These are phyloP conservation scores for Chimonanthus praecox DNA, from an alignment of 164 flowering plant genomes.

Conservation along the genomic window DNA sequence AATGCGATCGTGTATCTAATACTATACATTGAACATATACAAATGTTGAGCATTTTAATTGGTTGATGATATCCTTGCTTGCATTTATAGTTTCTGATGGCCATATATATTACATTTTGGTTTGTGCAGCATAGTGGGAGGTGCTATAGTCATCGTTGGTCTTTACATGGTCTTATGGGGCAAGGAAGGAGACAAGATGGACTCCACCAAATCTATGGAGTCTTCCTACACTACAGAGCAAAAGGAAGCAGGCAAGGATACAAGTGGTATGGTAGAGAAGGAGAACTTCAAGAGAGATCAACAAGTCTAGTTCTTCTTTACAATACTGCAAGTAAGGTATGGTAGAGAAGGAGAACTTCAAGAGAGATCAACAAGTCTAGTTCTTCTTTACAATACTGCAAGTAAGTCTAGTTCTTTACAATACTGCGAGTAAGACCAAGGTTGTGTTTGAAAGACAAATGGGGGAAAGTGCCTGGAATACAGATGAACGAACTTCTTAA, in stretches of 20 bases:
- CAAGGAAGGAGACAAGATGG: slow-evolving; percentile 49
- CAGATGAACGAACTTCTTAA: neutral
- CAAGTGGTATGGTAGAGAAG: neutral
- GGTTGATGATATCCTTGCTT: no score
- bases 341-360: neutral
- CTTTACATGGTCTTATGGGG: slow-evolving; percentile 80
- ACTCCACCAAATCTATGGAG: slow-evolving; percentile 18
- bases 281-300: neutral
- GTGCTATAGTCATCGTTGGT: slow-evolving; percentile 51
- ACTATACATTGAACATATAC: no score
- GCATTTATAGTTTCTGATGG: no score
- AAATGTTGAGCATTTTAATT: no score
- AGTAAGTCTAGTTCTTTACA: neutral
- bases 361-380: neutral
- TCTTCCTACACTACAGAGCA: slow-evolving; percentile 13
- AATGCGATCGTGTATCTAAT: no score
- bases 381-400: neutral
- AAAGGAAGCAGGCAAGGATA: slow-evolving; percentile 13
- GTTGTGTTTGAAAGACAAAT: no score
- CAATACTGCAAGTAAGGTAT: no score
- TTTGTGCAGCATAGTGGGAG: slow-evolving; percentile 60
- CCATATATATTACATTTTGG: neutral
- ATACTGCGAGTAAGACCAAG: neutral
- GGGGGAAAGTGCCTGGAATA: no score
- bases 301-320: no score